These are phyloP conservation scores for Cercophora samala DNA, from an alignment of 495 filamentous ascomycete species.

Conservation along the genomic window DNA sequence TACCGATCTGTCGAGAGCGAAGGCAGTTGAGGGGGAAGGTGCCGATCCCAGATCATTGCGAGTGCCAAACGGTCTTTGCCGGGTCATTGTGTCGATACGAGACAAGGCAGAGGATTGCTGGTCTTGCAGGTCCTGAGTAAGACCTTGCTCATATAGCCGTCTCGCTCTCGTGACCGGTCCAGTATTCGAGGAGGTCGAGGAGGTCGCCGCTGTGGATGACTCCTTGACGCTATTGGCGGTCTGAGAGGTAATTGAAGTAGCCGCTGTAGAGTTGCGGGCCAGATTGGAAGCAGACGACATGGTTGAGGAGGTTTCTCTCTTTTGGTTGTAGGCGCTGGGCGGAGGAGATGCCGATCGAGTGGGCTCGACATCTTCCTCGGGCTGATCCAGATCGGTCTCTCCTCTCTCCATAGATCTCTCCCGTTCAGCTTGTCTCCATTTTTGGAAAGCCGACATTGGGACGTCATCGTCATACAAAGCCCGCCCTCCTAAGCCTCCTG, in stretches of 20 bases:
- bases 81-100: slow-evolving; percentile 71
- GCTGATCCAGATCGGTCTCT: slow-evolving; percentile 26
- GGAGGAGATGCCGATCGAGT: slow-evolving; percentile 59
- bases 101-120: slow-evolving; percentile 73
- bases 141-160: slow-evolving; percentile 79
- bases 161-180: slow-evolving; percentile 60
- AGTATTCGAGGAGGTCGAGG: slow-evolving; percentile 30
- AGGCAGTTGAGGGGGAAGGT: slow-evolving; percentile 31
- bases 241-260: slow-evolving; percentile 86
- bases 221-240: slow-evolving; percentile 50
- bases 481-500: slow-evolving; percentile 61
- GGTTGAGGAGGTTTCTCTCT: slow-evolving; percentile 83
- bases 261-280: slow-evolving; percentile 78
- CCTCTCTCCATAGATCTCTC: slow-evolving; percentile 46
- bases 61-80: slow-evolving; percentile 51
- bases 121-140: slow-evolving; percentile 75
- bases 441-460: slow-evolving; percentile 74
- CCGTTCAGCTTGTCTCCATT: slow-evolving; percentile 53
- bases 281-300: slow-evolving; percentile 71
- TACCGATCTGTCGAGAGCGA: slow-evolving; percentile 32
- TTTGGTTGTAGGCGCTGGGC: slow-evolving; percentile 60
- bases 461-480: slow-evolving; percentile 85
- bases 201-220: slow-evolving; percentile 35
- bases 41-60: slow-evolving; percentile 42
- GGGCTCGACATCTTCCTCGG: slow-evolving; percentile 40